phyloP scores from a whole-genome alignment of 2,329 filamentous ascomycete species.

The Colletotrichum eleusines region DNA sequence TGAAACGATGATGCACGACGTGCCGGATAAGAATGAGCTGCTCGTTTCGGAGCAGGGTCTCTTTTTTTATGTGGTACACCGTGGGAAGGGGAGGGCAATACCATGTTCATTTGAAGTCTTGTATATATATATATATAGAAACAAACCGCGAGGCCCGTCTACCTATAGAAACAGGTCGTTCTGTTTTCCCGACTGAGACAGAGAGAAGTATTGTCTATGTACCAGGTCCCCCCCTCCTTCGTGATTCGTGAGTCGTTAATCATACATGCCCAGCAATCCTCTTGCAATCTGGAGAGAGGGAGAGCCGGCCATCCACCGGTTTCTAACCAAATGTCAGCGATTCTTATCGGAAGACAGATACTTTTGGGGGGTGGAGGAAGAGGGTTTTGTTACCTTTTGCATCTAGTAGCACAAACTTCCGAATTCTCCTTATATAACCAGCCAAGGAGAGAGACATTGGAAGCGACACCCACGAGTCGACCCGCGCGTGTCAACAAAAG shows the following conservation, averaged over 20 bases:
- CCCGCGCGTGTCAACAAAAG: neutral
- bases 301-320: too few relatives aligned
- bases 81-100: neutral
- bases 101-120: neutral
- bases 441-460: neutral
- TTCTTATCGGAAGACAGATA: neutral
- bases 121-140: neutral
- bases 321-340: neutral
- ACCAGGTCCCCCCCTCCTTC: neutral
- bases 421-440: too few relatives aligned
- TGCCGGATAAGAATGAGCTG: neutral
- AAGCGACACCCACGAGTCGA: neutral
- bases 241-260: conserved; percentile 25
- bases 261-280: neutral
- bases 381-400: neutral
- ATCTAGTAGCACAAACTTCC: neutral
- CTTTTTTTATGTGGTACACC: neutral
- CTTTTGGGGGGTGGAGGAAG: neutral
- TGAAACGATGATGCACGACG: neutral
- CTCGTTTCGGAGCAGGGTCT: neutral
- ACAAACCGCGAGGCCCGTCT: neutral
- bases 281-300: neutral
- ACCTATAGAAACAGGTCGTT: neutral
- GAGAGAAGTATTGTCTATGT: neutral
- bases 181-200: conserved; percentile 6